These are phyloP conservation scores for Hypoxylon fragiforme DNA, from an alignment of 495 filamentous ascomycete genomes.

Conservation along the genomic window DNA sequence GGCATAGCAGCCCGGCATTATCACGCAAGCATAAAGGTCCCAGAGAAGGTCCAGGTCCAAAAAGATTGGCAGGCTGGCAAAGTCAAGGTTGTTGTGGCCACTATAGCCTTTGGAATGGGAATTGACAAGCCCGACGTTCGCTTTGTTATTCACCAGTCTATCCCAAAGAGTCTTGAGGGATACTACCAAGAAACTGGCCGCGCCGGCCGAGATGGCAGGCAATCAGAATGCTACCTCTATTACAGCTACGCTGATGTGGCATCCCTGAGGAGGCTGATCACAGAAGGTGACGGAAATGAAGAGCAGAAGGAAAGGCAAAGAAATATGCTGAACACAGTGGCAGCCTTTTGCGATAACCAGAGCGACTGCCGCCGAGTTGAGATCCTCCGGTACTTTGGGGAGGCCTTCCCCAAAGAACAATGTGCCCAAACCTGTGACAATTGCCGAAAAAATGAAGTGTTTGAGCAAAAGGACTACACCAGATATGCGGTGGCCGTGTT, in stretches of 20 bases:
- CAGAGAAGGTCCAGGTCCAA: constrained; percentile 69
- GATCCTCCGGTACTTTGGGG: constrained; percentile 89
- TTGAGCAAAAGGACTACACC: constrained; percentile 74
- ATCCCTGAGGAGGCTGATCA: constrained; percentile 71
- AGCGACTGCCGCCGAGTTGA: constrained; percentile 85
- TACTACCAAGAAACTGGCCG: constrained; percentile 98
- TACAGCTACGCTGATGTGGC: constrained; percentile 74
- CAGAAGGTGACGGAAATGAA: constrained; percentile 68
- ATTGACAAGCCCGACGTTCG: constrained; percentile 97
- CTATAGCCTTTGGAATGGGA: constrained; percentile 98
- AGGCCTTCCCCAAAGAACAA: constrained; percentile 69
- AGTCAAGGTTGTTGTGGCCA: constrained; percentile 93
- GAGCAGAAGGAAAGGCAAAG: constrained; percentile 82
- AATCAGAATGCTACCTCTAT: constrained; percentile 86
- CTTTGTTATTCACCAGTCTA: constrained; percentile 88
- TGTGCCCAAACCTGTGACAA: constrained; percentile 84
- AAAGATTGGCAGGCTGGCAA: constrained; percentile 77
- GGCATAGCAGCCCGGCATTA: constrained; percentile 79
- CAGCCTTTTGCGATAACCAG: constrained; percentile 84
- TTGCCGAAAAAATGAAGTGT: constrained; percentile 65
- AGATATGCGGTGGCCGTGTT: constrained; percentile 70
- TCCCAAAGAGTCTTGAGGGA: constrained; percentile 95
- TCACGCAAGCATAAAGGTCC: constrained; percentile 73
- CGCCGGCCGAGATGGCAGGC: constrained; percentile 86
- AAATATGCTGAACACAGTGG: constrained; percentile 80